These are phyloP conservation scores for Peziza echinospora DNA, from an alignment of 495 filamentous ascomycete species.

Conservation along the genomic window DNA sequence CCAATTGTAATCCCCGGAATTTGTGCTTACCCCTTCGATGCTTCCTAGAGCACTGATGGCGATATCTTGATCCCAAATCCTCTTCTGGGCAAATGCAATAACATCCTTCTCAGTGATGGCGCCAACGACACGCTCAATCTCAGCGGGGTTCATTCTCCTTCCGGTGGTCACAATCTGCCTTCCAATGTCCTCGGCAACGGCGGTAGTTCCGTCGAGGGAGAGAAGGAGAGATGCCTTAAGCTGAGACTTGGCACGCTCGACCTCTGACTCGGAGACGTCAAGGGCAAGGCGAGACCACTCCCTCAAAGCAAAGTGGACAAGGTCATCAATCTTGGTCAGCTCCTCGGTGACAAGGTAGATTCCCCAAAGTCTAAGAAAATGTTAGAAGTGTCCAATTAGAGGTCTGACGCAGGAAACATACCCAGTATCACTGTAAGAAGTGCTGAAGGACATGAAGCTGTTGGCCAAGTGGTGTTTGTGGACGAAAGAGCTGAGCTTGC, in stretches of 20 bases:
- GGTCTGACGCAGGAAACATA: slow-evolving; percentile 29
- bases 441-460: slow-evolving; percentile 99
- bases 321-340: slow-evolving; percentile 68
- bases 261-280: slow-evolving; percentile 70
- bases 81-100: slow-evolving; percentile 74
- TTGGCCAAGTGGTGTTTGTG: slow-evolving; percentile 87
- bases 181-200: slow-evolving; percentile 93
- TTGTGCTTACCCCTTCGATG: slow-evolving; percentile 77
- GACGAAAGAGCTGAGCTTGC: slow-evolving; percentile 87
- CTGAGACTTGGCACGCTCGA: slow-evolving; percentile 96
- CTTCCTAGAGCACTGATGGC: slow-evolving; percentile 79
- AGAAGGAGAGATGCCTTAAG: slow-evolving; percentile 95
- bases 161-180: slow-evolving; percentile 96
- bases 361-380: slow-evolving; percentile 67
- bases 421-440: slow-evolving; percentile 98
- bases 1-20: background rate
- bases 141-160: slow-evolving; percentile 67
- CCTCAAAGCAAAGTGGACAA: slow-evolving; percentile 91
- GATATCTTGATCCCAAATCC: slow-evolving; percentile 91
- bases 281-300: slow-evolving; percentile 88
- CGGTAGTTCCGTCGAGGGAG: slow-evolving; percentile 89
- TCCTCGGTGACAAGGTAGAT: slow-evolving; percentile 95
- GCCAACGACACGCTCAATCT: slow-evolving; percentile 80
- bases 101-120: slow-evolving; percentile 89
- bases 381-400: slow-evolving; percentile 9